Percentiles rank a stretch among this genome's conserved stretches.
Evolutionary conservation across 306 rosid species (phyloP).

Genomic region (Luffa acutangula): DNA sequence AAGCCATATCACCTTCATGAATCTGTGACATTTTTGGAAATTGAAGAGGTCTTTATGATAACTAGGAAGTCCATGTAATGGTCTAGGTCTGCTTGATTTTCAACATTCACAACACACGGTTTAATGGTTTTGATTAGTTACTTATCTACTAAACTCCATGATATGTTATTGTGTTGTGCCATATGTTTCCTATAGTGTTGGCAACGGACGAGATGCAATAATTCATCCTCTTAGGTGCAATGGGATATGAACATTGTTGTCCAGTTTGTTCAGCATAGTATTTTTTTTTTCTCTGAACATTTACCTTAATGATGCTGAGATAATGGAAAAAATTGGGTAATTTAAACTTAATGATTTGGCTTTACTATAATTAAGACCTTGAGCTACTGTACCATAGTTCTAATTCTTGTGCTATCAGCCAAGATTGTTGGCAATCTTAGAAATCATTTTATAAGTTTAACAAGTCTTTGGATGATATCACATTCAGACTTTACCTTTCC

Average conservation of each 20-base stretch:
- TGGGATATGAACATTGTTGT: not conserved
- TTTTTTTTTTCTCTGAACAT: not conserved
- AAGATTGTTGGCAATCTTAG: not conserved
- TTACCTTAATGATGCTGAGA: not conserved
- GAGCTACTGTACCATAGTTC: not conserved
- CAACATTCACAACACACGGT: not conserved
- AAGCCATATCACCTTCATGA: not conserved
- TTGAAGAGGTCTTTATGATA: not conserved
- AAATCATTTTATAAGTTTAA: not conserved
- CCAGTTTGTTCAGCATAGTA: not conserved
- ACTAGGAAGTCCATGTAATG: not conserved
- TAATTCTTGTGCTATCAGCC: not conserved
- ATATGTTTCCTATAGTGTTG: not conserved
- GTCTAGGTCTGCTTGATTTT: not conserved
- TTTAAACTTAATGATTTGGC: not conserved
- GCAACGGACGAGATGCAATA: not conserved
- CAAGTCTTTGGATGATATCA: not conserved
- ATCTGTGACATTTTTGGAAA: not conserved
- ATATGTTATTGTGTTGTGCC: not conserved
- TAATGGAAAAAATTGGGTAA: not conserved
- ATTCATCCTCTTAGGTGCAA: not conserved
- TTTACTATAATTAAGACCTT: not conserved
- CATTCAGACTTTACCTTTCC: not conserved
- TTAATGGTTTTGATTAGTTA: not conserved
- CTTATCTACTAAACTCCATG: not conserved